These are phyloP conservation scores for Gossypium gossypioides DNA, from an alignment of 441 rosid species.

Conservation along the genomic window DNA sequence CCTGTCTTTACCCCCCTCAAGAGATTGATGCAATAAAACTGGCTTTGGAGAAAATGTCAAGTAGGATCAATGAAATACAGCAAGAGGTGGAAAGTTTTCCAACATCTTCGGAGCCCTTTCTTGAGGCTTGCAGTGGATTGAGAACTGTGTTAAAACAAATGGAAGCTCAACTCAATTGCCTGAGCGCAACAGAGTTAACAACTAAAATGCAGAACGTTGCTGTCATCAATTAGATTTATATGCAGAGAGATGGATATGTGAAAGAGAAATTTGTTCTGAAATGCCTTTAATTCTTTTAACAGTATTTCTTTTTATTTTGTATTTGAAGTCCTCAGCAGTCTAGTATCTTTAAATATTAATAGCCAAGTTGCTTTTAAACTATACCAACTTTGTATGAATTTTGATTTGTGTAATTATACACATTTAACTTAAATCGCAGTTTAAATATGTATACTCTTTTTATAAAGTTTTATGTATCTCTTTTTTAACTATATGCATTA, in stretches of 20 bases:
- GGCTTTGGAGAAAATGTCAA: slow-evolving; percentile 32
- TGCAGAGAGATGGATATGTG: background rate
- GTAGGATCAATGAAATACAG: slow-evolving; percentile 26
- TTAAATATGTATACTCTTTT: too few relatives aligned
- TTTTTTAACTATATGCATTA: too few relatives aligned
- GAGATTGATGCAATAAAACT: slow-evolving; percentile 43
- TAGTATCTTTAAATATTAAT: background rate
- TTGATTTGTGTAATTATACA: too few relatives aligned
- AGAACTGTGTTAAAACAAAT: slow-evolving; percentile 36
- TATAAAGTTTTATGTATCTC: too few relatives aligned
- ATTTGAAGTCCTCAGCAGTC: background rate
- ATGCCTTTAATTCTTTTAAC: background rate
- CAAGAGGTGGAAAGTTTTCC: slow-evolving; percentile 34
- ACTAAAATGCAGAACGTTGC: slow-evolving; percentile 40
- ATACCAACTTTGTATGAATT: too few relatives aligned
- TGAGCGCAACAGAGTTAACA: slow-evolving; percentile 28
- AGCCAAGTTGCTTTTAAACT: too few relatives aligned
- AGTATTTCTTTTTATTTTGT: background rate
- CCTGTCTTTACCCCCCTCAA: slow-evolving; percentile 83
- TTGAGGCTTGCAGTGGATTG: slow-evolving; percentile 38
- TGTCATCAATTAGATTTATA: slow-evolving; percentile 29
- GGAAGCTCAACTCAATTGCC: slow-evolving; percentile 31
- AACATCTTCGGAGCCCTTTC: slow-evolving; percentile 38
- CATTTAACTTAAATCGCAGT: too few relatives aligned
- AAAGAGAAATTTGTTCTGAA: background rate